Conservation (phyloP, 2,329 filamentous ascomycete genomes). For the Atkinsonella hypoxylon region DNA sequence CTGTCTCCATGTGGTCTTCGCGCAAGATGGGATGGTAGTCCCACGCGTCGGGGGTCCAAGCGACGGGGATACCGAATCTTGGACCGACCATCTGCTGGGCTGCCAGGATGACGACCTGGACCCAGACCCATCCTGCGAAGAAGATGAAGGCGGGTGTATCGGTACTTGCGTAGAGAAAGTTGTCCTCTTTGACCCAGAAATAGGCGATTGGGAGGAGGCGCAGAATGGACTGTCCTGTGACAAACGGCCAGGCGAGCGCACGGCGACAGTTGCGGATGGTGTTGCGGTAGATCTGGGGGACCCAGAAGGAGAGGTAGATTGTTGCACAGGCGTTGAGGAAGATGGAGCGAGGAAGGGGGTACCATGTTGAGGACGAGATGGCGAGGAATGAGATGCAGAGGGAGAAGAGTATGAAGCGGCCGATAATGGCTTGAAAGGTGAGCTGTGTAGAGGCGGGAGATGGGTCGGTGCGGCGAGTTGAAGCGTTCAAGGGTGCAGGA, state of each 20-base stretch:
- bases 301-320: slow-evolving; percentile 79
- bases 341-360: slow-evolving; percentile 37
- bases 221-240: slow-evolving; percentile 69
- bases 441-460: slow-evolving; percentile 15
- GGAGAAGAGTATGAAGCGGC: slow-evolving; percentile 44
- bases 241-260: slow-evolving; percentile 84
- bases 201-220: slow-evolving; percentile 74
- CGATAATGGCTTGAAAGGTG: slow-evolving; percentile 44
- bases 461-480: slow-evolving; percentile 15
- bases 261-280: slow-evolving; percentile 81
- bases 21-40: slow-evolving; percentile 89
- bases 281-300: slow-evolving; percentile 86
- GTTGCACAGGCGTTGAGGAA: slow-evolving; percentile 56
- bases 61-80: slow-evolving; percentile 67
- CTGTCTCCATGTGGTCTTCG: slow-evolving; percentile 70
- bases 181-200: slow-evolving; percentile 67
- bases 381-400: slow-evolving; percentile 45
- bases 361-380: slow-evolving; percentile 50
- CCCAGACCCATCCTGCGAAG: slow-evolving; percentile 65
- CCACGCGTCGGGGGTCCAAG: slow-evolving; percentile 64
- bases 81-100: slow-evolving; percentile 80
- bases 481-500: slow-evolving; percentile 19
- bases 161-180: slow-evolving; percentile 66
- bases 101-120: slow-evolving; percentile 68
- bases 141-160: slow-evolving; percentile 54